These are phyloP conservation scores for Amorphotheca resinae DNA, from an alignment of 495 filamentous ascomycete genomes.

Conservation along the genomic window DNA sequence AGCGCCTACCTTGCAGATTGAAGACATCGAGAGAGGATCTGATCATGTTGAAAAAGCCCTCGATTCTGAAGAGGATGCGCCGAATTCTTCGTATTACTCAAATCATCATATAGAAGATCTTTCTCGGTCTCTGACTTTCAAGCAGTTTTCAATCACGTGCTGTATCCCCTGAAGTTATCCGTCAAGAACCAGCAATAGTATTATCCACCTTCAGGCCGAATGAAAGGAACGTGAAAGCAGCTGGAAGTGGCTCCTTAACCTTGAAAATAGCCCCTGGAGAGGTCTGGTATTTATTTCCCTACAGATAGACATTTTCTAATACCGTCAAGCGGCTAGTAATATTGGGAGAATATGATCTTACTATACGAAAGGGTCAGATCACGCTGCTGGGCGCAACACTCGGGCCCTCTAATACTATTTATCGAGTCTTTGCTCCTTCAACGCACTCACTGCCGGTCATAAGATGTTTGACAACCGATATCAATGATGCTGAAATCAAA, in stretches of 20 bases:
- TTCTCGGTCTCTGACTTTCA: conserved; percentile 14
- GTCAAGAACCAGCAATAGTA: conserved; percentile 13
- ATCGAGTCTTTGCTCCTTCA: conserved; percentile 58
- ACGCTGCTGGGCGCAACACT: conserved; percentile 57
- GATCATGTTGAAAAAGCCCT: background rate
- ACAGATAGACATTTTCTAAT: conserved; percentile 4
- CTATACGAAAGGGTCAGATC: conserved; percentile 50
- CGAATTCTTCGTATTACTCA: conserved; percentile 5
- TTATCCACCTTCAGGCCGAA: conserved; percentile 33
- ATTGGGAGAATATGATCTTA: conserved; percentile 63
- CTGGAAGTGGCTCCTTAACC: conserved; percentile 23
- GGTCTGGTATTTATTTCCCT: conserved; percentile 19
- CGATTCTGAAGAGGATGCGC: background rate
- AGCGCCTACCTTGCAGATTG: no score
- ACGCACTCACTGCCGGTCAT: conserved; percentile 70
- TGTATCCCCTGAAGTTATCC: conserved; percentile 5
- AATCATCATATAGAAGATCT: no score
- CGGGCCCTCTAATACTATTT: conserved; percentile 33
- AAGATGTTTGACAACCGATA: conserved; percentile 36
- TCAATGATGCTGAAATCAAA: conserved; percentile 38
- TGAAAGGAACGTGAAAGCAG: conserved; percentile 29
- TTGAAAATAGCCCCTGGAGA: conserved; percentile 34
- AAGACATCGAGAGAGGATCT: background rate
- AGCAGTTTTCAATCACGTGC: conserved; percentile 14
- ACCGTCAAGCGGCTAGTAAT: conserved; percentile 47